Evolutionary conservation across 1,284 basidiomycete genomes (phyloP).

Genomic region (Xanthoconium separans): DNA sequence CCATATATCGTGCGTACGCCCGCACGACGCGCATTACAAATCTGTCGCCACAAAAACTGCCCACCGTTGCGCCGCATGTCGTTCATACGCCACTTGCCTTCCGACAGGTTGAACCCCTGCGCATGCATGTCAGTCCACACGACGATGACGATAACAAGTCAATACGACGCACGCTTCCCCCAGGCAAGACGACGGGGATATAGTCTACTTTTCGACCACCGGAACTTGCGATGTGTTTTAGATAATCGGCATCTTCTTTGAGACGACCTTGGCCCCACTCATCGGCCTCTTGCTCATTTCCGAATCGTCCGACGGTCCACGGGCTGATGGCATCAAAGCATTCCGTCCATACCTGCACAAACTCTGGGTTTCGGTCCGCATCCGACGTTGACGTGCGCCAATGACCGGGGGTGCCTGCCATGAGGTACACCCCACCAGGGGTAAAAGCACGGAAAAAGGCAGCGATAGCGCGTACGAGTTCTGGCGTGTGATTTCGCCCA

Average conservation of each 20-base stretch:
- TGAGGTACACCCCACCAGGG: slow-evolving; percentile 70
- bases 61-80: slow-evolving; percentile 67
- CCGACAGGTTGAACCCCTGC: slow-evolving; percentile 65
- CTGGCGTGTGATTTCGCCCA: slow-evolving; percentile 60
- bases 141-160: too few relatives aligned
- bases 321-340: slow-evolving; percentile 75
- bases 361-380: slow-evolving; percentile 62
- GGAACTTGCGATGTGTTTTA: slow-evolving; percentile 50
- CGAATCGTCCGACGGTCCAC: slow-evolving; percentile 72
- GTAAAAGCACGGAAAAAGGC: slow-evolving; percentile 55
- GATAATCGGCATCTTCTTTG: slow-evolving; percentile 58
- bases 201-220: slow-evolving; percentile 61
- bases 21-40: slow-evolving; percentile 67
- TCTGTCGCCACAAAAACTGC: slow-evolving; percentile 71
- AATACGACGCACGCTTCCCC: slow-evolving; percentile 72
- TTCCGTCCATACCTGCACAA: slow-evolving; percentile 63
- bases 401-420: slow-evolving; percentile 64
- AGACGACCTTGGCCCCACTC: slow-evolving; percentile 57
- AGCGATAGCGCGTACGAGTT: slow-evolving; percentile 52
- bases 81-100: slow-evolving; percentile 68
- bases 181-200: too few relatives aligned
- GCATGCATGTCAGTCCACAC: too few relatives aligned
- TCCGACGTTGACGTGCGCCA: slow-evolving; percentile 70
- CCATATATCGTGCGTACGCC: too few relatives aligned
- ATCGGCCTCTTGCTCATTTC: slow-evolving; percentile 55